Percentiles rank a stretch among this genome's conserved stretches.
These are phyloP conservation scores for Microsporum ferrugineum DNA, from an alignment of 2,329 filamentous ascomycete species.

Conservation along the genomic window DNA sequence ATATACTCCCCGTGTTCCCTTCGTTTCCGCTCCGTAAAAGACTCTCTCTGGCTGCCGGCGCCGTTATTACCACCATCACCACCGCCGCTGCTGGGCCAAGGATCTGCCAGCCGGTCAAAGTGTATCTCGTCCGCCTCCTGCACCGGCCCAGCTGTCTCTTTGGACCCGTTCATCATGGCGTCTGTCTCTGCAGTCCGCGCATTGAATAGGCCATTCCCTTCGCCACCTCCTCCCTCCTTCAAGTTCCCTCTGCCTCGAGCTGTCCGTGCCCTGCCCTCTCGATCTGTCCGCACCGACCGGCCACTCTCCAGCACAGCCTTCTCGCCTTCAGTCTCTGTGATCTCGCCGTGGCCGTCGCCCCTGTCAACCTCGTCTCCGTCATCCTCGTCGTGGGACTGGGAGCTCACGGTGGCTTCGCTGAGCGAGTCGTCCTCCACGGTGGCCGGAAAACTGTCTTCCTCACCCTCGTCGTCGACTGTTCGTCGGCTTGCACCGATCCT, in stretches of 20 bases:
- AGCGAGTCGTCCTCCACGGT: constrained; percentile 50
- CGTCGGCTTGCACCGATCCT: constrained; percentile 37
- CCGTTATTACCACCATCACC: constrained; percentile 11
- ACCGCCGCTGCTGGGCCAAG: neutral
- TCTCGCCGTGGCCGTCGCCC: constrained; percentile 23
- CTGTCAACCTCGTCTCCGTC: constrained; percentile 51
- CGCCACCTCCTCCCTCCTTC: constrained; percentile 5
- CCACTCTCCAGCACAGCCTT: neutral
- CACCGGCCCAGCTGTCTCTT: constrained; percentile 31
- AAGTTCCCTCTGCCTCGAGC: constrained; percentile 12
- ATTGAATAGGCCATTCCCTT: constrained; percentile 20
- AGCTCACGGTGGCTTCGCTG: constrained; percentile 50
- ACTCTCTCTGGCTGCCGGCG: constrained; percentile 37
- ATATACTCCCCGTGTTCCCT: constrained; percentile 86
- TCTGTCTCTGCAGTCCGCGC: constrained; percentile 45
- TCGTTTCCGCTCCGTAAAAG: constrained; percentile 57
- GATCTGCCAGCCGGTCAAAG: constrained; percentile 37
- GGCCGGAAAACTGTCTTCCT: constrained; percentile 39
- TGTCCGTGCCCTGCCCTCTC: constrained; percentile 16
- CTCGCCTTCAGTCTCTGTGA: neutral
- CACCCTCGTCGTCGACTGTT: constrained; percentile 37
- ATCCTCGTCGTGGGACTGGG: constrained; percentile 46
- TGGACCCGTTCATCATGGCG: constrained; percentile 50
- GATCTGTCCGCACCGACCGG: constrained; percentile 4
- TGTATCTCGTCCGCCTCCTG: constrained; percentile 38